These are phyloP conservation scores for Rhodamnia rubescens DNA, from an alignment of 345 rosid genomes.

Conservation along the genomic window DNA sequence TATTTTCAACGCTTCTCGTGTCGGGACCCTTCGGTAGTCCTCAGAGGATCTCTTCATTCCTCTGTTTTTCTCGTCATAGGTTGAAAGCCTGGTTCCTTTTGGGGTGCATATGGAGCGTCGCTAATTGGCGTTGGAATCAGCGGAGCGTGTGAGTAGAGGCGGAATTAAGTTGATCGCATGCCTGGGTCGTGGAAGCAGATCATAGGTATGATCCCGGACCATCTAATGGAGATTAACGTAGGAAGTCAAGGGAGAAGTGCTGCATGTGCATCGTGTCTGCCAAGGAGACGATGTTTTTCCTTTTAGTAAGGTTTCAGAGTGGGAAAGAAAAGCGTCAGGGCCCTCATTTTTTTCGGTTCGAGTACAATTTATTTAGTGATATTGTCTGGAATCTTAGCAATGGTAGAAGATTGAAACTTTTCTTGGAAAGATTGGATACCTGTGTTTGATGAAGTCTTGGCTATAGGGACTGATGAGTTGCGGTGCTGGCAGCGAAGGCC, in stretches of 20 bases:
- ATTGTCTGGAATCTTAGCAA: neutral
- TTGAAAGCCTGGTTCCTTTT: neutral
- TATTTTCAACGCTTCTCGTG: neutral
- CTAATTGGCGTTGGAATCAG: neutral
- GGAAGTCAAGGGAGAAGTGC: neutral
- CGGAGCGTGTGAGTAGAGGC: neutral
- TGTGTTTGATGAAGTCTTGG: neutral
- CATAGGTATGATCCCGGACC: neutral
- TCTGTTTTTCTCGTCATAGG: neutral
- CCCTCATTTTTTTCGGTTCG: neutral
- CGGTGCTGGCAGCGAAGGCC: neutral
- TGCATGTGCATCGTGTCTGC: neutral
- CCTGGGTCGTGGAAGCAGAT: neutral
- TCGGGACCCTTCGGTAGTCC: neutral
- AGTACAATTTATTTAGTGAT: neutral
- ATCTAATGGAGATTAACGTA: neutral
- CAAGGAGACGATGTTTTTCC: no score
- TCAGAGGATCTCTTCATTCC: neutral
- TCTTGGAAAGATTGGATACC: neutral
- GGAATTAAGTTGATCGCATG: neutral
- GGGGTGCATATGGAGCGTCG: neutral
- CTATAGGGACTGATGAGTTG: neutral
- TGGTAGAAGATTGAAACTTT: neutral
- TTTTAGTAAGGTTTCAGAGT: neutral
- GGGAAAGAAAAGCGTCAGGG: neutral